Conservation (phyloP, 352 stramenopile genomes). For the Pythium phragmiticola region DNA sequence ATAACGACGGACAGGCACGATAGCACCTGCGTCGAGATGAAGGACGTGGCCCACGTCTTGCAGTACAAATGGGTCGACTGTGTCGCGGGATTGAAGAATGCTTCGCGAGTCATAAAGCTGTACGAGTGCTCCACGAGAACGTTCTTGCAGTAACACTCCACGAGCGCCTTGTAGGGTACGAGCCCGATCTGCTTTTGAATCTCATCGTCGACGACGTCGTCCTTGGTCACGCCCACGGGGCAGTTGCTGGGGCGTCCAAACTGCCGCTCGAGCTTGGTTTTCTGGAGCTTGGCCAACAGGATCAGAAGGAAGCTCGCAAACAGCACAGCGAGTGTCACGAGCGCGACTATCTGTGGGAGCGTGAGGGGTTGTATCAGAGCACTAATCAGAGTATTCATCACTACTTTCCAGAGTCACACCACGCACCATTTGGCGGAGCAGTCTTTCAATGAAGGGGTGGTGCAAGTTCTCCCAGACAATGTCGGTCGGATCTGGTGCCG, state of each 20-base stretch:
- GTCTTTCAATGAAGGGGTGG: constrained; percentile 51
- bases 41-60: constrained; percentile 66
- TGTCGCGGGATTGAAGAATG: constrained; percentile 46
- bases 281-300: constrained; percentile 69
- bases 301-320: constrained; percentile 78
- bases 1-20: constrained; percentile 65
- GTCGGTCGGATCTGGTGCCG: constrained; percentile 75
- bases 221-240: constrained; percentile 47
- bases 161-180: constrained; percentile 67
- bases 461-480: constrained; percentile 87
- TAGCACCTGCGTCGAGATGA: constrained; percentile 64
- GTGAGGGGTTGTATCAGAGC: not conserved
- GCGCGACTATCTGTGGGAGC: constrained; percentile 46
- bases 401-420: not conserved
- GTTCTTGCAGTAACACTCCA: constrained; percentile 81
- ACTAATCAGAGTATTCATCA: not conserved
- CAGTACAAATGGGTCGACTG: constrained; percentile 48
- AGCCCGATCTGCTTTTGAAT: constrained; percentile 45
- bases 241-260: constrained; percentile 69
- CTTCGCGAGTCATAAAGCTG: constrained; percentile 54
- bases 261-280: constrained; percentile 66
- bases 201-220: constrained; percentile 73
- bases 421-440: constrained; percentile 63
- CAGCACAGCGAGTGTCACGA: constrained; percentile 68
- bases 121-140: constrained; percentile 57